These are phyloP conservation scores for Aspergillus fijiensis DNA, from an alignment of 2,329 filamentous ascomycete genomes.

Conservation along the genomic window DNA sequence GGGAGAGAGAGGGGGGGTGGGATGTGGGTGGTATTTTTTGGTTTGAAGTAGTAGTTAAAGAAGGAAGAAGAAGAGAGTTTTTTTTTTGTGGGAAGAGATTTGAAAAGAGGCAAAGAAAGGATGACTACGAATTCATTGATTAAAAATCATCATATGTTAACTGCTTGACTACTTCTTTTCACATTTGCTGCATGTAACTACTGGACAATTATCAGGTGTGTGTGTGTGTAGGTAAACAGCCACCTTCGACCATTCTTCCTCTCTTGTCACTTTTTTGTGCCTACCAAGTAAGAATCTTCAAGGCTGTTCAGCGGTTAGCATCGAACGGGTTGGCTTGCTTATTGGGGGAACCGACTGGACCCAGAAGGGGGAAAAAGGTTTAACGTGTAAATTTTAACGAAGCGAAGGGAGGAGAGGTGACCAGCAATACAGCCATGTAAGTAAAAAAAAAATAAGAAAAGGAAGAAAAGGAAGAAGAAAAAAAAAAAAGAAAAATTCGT, in stretches of 20 bases:
- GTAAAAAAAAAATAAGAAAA: conserved; percentile 1
- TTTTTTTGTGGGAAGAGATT: conserved; percentile 13
- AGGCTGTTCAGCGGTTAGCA: conserved; percentile 1
- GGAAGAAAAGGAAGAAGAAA: not conserved
- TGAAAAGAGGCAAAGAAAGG: conserved; percentile 19
- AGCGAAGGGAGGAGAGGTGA: not conserved
- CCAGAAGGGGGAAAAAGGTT: conserved; percentile 2
- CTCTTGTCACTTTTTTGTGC: not conserved
- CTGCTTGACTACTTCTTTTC: not conserved
- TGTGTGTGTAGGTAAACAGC: not conserved
- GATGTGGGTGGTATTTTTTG: conserved; percentile 12
- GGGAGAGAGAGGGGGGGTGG: conserved; percentile 6
- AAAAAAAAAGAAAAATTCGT: conserved; percentile 10
- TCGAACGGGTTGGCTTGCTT: conserved; percentile 7
- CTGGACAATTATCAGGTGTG: not conserved
- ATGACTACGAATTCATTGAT: conserved; percentile 12
- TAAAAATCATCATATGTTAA: not conserved
- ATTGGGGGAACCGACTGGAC: conserved; percentile 5
- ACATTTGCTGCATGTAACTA: not conserved
- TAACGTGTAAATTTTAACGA: conserved; percentile 6
- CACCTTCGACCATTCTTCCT: not conserved
- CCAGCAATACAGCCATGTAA: conserved; percentile 1
- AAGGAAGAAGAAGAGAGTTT: conserved; percentile 18
- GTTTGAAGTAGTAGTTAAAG: conserved; percentile 29
- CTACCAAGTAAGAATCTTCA: not conserved